Evolutionary conservation across 495 filamentous ascomycete species (phyloP).

Genomic region (Achaetomiella virescens): DNA sequence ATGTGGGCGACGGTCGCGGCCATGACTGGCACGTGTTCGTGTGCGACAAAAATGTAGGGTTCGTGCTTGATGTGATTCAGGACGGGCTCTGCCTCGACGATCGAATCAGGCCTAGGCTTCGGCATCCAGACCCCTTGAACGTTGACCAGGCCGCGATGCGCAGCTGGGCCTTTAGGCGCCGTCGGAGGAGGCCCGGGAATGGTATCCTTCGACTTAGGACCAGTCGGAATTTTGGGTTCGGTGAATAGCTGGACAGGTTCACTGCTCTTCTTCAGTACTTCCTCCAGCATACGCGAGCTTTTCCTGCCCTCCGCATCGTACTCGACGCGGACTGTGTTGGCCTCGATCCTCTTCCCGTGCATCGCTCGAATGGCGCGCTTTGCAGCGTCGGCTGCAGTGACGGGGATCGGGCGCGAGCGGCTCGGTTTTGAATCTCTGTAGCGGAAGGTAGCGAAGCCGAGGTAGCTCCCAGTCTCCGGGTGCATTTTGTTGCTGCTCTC

Average conservation of each 20-base stretch:
- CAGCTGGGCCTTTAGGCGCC: slow-evolving; percentile 82
- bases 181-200: slow-evolving; percentile 65
- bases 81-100: slow-evolving; percentile 45
- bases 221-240: slow-evolving; percentile 33
- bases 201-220: slow-evolving; percentile 32
- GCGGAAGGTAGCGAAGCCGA: slow-evolving; percentile 85
- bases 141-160: slow-evolving; percentile 38
- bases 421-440: slow-evolving; percentile 67
- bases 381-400: slow-evolving; percentile 70
- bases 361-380: slow-evolving; percentile 65
- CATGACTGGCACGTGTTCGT: slow-evolving; percentile 82
- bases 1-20: slow-evolving; percentile 76
- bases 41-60: slow-evolving; percentile 89
- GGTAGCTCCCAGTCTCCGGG: slow-evolving; percentile 83
- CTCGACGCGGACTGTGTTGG: slow-evolving; percentile 68
- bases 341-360: slow-evolving; percentile 65
- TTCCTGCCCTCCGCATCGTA: slow-evolving; percentile 80
- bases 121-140: slow-evolving; percentile 21
- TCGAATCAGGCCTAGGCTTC: slow-evolving; percentile 19
- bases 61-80: slow-evolving; percentile 63
- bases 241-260: slow-evolving; percentile 36
- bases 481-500: slow-evolving; percentile 87
- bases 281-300: slow-evolving; percentile 66
- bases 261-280: slow-evolving; percentile 60
- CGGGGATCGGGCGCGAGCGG: slow-evolving; percentile 38